A percentile compares a stretch with the other conserved stretches of the same genome.
These are phyloP conservation scores for Linnemannia schmuckeri DNA, from an alignment of 192 early-diverging fungal species.

Conservation along the genomic window DNA sequence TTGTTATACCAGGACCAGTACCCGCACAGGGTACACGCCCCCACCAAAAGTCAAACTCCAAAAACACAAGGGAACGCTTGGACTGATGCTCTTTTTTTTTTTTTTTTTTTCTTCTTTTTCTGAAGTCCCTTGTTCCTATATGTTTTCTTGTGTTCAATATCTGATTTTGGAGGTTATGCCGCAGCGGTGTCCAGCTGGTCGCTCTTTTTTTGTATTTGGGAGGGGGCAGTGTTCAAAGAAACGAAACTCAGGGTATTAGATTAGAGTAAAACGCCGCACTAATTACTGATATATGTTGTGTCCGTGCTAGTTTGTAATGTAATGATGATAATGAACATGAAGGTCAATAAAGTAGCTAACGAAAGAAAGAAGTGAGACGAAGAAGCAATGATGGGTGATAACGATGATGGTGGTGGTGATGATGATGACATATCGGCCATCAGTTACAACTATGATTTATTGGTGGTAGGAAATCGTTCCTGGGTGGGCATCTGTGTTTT, in stretches of 20 bases:
- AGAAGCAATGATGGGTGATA: no score
- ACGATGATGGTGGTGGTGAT: no score
- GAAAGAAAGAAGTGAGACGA: no score
- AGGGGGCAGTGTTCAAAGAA: neutral
- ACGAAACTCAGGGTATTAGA: neutral
- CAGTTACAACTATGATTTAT: no score
- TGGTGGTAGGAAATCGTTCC: no score
- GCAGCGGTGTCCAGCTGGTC: conserved; percentile 6
- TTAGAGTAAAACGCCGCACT: neutral
- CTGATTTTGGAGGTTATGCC: neutral
- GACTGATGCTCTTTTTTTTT: neutral
- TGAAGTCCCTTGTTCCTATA: neutral
- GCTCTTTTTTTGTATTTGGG: neutral
- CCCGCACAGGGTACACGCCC: neutral
- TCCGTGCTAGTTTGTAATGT: neutral
- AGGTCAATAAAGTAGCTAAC: no score
- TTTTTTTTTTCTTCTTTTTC: neutral
- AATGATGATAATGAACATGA: neutral
- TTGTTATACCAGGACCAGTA: no score
- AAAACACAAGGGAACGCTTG: no score
- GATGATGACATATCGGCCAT: no score
- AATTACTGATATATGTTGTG: neutral
- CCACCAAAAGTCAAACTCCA: neutral
- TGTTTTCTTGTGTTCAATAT: neutral
- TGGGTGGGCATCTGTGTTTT: no score